Evolutionary conservation across 805 yeast genomes (phyloP), one percentile per base, ranked within the genome.

Genomic region (Sugiyamaella americana): DNA sequence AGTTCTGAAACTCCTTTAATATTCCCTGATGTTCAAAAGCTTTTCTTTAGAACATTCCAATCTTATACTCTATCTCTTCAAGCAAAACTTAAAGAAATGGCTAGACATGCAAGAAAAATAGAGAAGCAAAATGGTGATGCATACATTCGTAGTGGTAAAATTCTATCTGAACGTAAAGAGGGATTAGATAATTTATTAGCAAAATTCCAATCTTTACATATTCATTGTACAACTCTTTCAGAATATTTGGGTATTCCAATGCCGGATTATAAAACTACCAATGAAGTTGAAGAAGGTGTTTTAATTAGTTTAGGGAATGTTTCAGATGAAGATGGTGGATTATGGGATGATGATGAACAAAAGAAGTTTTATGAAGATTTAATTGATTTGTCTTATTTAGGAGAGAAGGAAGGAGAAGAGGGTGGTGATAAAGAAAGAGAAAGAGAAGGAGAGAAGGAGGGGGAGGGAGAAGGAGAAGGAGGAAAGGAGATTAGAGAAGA

Each of bases 271-370:
- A 43, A 43, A 5, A 36, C 44, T 6, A 62, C 63, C 4, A 56
- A 52, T 4, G 62, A 54, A 2, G 61, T 52, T 2, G 55, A 50
- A 2, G 66, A 58, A 1, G 61, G 53, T 1, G 54, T 59, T 5
- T 40, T 53, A 3, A 57, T 53, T 38, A 44, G 58, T 46, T 24
- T 45, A 44, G 40, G 40, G 35, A 36, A 47, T 10, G 47, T 42
- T 10, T 45, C 45, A n/a, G 44, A 41, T n/a, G 57, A 43, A 5
- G 51, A 48, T 37, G 45, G 30, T 6, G 60, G 61, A 21, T 53
- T 74, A 1, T 87, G 94, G 94, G 84, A 77, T 35, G 79, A 73
- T 47, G 78, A 78, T 16, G 82, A 79, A 24, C 79, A 76, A n/a
- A 72, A 74, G 50, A 70, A 68, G 50, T 88, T 87, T 58, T 88